Percentiles rank a stretch among this genome's conserved stretches.
Conservation (phyloP, 78 protist species). For the Cavenderia fasciculata region DNA sequence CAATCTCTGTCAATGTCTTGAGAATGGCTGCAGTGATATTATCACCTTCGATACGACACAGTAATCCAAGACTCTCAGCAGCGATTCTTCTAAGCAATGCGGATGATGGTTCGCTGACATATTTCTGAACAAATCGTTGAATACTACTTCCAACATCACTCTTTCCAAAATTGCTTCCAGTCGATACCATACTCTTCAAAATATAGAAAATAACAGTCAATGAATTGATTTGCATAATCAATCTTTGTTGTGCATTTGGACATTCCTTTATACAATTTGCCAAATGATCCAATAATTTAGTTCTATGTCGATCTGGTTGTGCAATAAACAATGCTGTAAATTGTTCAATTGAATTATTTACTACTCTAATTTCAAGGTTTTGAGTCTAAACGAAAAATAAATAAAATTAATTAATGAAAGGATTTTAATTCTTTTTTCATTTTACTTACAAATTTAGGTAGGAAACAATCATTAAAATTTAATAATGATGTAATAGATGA, state of each 20-base stretch:
- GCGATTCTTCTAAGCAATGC: constrained; percentile 41
- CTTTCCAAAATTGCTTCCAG: constrained; percentile 37
- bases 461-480: constrained; percentile 25
- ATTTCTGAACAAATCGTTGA: constrained; percentile 46
- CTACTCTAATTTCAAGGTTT: constrained; percentile 35
- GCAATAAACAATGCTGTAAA: constrained; percentile 17
- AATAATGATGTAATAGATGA: background rate
- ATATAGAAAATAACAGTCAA: constrained; percentile 17
- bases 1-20: constrained; percentile 30
- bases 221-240: constrained; percentile 41
- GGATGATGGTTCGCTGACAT: constrained; percentile 48
- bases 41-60: constrained; percentile 68
- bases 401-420: no score
- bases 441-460: no score
- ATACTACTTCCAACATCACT: constrained; percentile 12
- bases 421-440: no score
- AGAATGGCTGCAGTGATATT: constrained; percentile 29
- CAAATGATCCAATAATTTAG: constrained; percentile 53
- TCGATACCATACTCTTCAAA: constrained; percentile 8
- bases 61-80: constrained; percentile 41
- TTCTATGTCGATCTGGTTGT: constrained; percentile 68
- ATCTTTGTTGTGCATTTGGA: background rate
- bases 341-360: constrained; percentile 33
- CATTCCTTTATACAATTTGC: constrained; percentile 39
- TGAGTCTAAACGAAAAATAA: no score